phyloP scores from a whole-genome alignment of 2,329 filamentous ascomycete species.

The Zopfia rhizophila region DNA sequence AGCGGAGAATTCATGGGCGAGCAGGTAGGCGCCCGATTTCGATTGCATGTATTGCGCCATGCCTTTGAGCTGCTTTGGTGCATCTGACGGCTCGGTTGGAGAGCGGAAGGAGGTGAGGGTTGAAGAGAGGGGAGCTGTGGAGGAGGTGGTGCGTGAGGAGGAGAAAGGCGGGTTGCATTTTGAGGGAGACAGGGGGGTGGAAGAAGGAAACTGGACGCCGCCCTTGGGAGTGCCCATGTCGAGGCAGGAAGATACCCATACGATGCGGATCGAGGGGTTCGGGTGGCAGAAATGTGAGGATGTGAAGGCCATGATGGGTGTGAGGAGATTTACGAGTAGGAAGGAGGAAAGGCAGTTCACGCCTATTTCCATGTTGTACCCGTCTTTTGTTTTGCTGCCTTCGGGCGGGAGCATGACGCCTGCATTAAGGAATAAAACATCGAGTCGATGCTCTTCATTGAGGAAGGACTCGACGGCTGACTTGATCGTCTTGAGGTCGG shows the following conservation, averaged over 20 bases:
- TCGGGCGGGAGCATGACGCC: constrained; percentile 38
- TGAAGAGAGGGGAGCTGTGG: constrained; percentile 18
- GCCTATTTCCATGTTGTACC: constrained; percentile 20
- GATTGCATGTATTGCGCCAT: constrained; percentile 32
- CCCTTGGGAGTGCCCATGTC: constrained; percentile 15
- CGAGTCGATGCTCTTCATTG: constrained; percentile 48
- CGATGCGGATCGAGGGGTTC: constrained; percentile 22
- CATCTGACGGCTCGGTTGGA: too few relatives aligned
- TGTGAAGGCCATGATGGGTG: constrained; percentile 15
- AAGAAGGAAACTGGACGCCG: constrained; percentile 15
- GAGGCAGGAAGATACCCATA: constrained; percentile 23
- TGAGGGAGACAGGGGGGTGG: too few relatives aligned
- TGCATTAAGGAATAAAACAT: constrained; percentile 50
- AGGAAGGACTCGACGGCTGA: constrained; percentile 49
- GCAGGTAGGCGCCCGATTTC: constrained; percentile 25
- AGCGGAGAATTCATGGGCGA: constrained; percentile 16
- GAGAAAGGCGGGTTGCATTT: too few relatives aligned
- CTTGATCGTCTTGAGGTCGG: constrained; percentile 54
- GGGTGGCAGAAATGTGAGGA: constrained; percentile 24
- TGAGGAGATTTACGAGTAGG: constrained; percentile 21
- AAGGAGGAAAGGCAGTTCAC: constrained; percentile 23
- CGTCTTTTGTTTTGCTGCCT: constrained; percentile 26
- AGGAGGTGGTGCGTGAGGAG: too few relatives aligned
- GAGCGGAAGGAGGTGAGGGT: too few relatives aligned
- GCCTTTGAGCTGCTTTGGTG: constrained; percentile 14